These are phyloP conservation scores for Sporothrix dimorphospora DNA, from an alignment of 2,329 filamentous ascomycete species.

Conservation along the genomic window DNA sequence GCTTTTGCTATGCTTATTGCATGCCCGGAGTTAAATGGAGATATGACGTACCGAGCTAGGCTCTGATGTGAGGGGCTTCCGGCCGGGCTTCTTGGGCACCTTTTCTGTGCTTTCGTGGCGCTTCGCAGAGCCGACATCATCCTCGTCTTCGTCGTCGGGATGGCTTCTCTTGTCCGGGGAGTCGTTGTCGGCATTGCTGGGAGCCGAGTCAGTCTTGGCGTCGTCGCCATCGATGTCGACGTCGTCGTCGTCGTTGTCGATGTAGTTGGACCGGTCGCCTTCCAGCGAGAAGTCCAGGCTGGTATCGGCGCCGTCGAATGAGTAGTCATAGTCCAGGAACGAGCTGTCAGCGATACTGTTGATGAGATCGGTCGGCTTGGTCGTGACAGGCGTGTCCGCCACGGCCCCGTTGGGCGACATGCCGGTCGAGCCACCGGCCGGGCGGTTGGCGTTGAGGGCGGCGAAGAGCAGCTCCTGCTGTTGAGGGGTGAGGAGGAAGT, in stretches of 20 bases:
- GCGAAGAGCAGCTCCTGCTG: slow-evolving; percentile 77
- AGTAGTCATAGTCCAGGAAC: slow-evolving; percentile 79
- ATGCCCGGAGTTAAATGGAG: slow-evolving; percentile 25
- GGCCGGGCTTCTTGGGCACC: slow-evolving; percentile 89
- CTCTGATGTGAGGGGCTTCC: slow-evolving; percentile 93
- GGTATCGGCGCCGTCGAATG: slow-evolving; percentile 69
- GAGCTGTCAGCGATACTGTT: slow-evolving; percentile 72
- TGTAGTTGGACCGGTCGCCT: slow-evolving; percentile 57
- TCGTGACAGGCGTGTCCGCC: slow-evolving; percentile 53
- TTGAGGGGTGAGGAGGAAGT: slow-evolving; percentile 72
- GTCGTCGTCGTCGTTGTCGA: slow-evolving; percentile 60
- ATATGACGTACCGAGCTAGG: slow-evolving; percentile 83
- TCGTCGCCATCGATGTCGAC: slow-evolving; percentile 37
- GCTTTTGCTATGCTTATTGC: background rate
- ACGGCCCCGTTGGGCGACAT: slow-evolving; percentile 44
- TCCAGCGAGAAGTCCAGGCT: slow-evolving; percentile 74
- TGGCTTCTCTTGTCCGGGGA: slow-evolving; percentile 72
- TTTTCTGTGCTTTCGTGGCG: slow-evolving; percentile 83
- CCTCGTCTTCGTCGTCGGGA: slow-evolving; percentile 69
- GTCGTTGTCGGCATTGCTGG: slow-evolving; percentile 62
- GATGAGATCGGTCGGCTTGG: slow-evolving; percentile 49
- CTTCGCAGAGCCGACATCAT: slow-evolving; percentile 61
- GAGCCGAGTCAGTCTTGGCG: slow-evolving; percentile 47
- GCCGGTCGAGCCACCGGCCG: slow-evolving; percentile 39
- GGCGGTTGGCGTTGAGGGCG: slow-evolving; percentile 72